These are phyloP conservation scores for Pleodorina starrii DNA, from an alignment of 139 green algal species.

Conservation along the genomic window DNA sequence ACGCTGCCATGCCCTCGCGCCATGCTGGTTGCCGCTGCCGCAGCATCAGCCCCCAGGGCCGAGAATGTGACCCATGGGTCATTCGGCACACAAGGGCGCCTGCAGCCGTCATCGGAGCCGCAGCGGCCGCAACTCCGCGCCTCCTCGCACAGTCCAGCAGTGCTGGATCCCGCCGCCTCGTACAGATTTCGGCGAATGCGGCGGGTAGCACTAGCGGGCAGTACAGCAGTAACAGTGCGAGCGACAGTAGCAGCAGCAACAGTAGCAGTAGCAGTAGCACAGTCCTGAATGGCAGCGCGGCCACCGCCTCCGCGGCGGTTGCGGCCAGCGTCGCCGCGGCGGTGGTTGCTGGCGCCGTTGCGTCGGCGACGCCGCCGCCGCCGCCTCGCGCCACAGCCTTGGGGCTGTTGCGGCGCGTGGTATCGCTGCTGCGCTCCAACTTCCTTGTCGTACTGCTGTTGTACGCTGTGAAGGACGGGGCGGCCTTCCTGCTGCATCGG, in stretches of 20 bases:
- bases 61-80: no score
- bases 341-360: background rate
- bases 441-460: conserved; percentile 59
- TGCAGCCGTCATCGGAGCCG: no score
- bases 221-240: background rate
- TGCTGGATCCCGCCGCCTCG: no score
- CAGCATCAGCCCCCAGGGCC: no score
- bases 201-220: background rate
- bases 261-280: background rate
- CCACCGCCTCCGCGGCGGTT: background rate
- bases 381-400: background rate
- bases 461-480: conserved; percentile 59
- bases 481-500: conserved; percentile 64
- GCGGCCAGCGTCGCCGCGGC: background rate
- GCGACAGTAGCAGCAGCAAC: background rate
- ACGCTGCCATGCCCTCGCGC: no score
- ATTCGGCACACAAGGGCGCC: no score
- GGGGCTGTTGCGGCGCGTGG: background rate
- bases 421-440: conserved; percentile 49
- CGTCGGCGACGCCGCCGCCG: conserved; percentile 23
- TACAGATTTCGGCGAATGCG: no score
- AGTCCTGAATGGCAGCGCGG: background rate
- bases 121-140: no score
- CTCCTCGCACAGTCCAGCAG: no score
- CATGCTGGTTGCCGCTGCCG: no score